These are phyloP conservation scores for Pleoardoris graminearum DNA, from an alignment of 2,329 filamentous ascomycete genomes.

Conservation along the genomic window DNA sequence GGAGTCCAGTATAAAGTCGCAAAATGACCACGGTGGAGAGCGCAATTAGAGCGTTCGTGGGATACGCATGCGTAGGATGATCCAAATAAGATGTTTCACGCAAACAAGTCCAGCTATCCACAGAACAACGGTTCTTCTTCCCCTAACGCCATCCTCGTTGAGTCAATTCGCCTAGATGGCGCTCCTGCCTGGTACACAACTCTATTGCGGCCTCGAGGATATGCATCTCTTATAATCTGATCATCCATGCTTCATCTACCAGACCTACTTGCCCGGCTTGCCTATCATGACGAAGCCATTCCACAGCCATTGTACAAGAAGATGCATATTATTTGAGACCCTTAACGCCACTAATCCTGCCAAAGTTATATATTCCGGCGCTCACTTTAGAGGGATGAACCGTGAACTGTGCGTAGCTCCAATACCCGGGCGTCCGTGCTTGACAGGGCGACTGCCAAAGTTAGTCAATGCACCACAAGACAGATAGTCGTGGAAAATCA, in stretches of 20 bases:
- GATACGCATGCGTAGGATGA: too few species aligned
- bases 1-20: too few species aligned
- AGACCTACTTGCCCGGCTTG: constrained; percentile 2
- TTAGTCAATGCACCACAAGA: neutral
- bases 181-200: too few species aligned
- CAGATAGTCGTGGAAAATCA: constrained; percentile 49
- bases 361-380: constrained; percentile 9
- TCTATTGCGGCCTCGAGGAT: too few species aligned
- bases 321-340: constrained; percentile 1
- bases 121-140: too few species aligned
- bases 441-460: constrained; percentile 88
- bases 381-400: constrained; percentile 99
- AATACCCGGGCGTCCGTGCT: constrained; percentile 99
- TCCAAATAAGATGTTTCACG: too few species aligned
- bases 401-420: constrained; percentile 99
- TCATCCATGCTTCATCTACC: constrained; percentile 5
- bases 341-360: neutral
- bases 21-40: too few species aligned
- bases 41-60: too few species aligned
- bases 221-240: too few species aligned
- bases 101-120: too few species aligned
- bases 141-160: too few species aligned
- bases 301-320: constrained; percentile 4
- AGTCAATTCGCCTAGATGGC: too few species aligned
- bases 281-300: neutral